phyloP scores from a whole-genome alignment of 176 grass and related monocot species.

The Triticum turgidum region DNA sequence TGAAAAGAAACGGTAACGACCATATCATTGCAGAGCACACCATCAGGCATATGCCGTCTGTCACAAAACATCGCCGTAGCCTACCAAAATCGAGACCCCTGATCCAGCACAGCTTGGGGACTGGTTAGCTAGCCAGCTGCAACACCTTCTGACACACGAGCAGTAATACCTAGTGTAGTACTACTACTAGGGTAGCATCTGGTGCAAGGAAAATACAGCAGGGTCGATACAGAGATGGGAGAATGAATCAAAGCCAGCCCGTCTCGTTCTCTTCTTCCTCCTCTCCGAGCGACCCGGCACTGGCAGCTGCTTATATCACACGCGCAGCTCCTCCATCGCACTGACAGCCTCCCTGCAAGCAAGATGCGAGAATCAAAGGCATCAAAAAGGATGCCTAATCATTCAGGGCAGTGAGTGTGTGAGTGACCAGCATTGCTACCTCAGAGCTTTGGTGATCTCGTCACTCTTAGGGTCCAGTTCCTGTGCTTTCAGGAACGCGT shows the following conservation, averaged over 20 bases:
- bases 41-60: too few relatives aligned
- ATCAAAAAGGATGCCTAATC: neutral
- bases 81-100: neutral
- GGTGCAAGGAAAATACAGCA: neutral
- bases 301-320: neutral
- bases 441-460: neutral
- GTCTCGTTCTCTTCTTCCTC: neutral
- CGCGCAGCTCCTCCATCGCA: neutral
- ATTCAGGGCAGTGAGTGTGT: neutral
- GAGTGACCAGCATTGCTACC: neutral
- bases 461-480: neutral
- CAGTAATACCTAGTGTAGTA: neutral
- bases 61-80: neutral
- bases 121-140: neutral
- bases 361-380: neutral
- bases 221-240: neutral
- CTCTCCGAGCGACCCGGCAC: neutral
- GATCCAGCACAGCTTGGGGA: neutral
- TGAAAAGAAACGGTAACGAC: too few relatives aligned
- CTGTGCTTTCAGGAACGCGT: neutral
- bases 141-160: neutral
- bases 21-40: too few relatives aligned
- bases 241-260: neutral
- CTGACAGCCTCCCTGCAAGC: neutral
- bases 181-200: neutral